Evolutionary conservation across 331 rosid genomes (phyloP).

Genomic region (Pyracantha coccinea): DNA sequence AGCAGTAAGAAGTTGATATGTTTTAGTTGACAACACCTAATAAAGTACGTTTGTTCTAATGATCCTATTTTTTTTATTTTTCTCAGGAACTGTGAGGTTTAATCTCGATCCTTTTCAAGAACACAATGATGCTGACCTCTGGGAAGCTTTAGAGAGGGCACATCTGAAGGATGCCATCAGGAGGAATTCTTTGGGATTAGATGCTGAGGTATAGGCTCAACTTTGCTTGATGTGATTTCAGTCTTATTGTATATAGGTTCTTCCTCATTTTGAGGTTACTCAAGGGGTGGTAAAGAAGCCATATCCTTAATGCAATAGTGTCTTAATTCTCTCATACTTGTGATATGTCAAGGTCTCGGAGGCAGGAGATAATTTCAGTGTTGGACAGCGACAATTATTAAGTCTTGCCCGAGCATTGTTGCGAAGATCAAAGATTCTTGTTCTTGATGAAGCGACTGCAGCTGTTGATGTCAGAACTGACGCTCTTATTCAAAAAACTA

Average conservation of each 20-base stretch:
- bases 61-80: slow-evolving; percentile 2
- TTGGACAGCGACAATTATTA: slow-evolving; percentile 50
- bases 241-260: neutral
- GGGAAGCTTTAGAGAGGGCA: slow-evolving; percentile 54
- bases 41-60: neutral
- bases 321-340: neutral
- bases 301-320: no score
- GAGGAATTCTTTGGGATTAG: slow-evolving; percentile 38
- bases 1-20: neutral
- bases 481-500: slow-evolving; percentile 49
- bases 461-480: slow-evolving; percentile 58
- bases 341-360: slow-evolving; percentile 40
- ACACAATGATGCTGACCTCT: slow-evolving; percentile 44
- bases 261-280: no score
- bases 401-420: slow-evolving; percentile 56
- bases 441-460: slow-evolving; percentile 54
- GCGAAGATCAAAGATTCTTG: slow-evolving; percentile 48
- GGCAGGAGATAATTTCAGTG: slow-evolving; percentile 57
- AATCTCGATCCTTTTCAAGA: slow-evolving; percentile 46
- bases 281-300: no score
- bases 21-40: neutral
- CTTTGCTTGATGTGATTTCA: neutral
- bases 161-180: slow-evolving; percentile 45
- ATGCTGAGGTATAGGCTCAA: slow-evolving; percentile 36
- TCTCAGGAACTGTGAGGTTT: slow-evolving; percentile 40